Evolutionary conservation across 371 early-diverging fungal genomes (phyloP).

Genomic region (Apophysomyces elegans): DNA sequence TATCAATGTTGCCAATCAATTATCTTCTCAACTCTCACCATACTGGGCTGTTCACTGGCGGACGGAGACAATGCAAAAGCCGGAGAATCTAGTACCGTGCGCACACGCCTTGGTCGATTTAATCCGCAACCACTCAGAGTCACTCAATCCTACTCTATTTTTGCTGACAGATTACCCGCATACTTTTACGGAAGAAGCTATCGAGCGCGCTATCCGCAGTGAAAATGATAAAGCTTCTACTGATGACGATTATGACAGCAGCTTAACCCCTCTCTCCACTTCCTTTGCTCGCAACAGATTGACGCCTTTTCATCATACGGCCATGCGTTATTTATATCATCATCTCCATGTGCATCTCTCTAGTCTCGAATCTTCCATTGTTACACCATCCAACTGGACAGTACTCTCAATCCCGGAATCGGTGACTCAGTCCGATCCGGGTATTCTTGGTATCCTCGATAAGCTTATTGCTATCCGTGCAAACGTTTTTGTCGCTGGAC

Average conservation of each 20-base stretch:
- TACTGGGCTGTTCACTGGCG: conserved; percentile 47
- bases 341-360: conserved; percentile 29
- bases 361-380: conserved; percentile 17
- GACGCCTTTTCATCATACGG: conserved; percentile 30
- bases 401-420: conserved; percentile 22
- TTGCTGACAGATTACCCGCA: conserved; percentile 45
- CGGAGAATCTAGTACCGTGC: conserved; percentile 29
- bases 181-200: conserved; percentile 19
- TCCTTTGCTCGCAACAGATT: conserved; percentile 25
- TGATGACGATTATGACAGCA: not conserved
- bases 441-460: conserved; percentile 38
- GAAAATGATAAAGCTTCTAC: not conserved
- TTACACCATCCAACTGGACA: conserved; percentile 34
- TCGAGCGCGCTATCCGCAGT: conserved; percentile 16
- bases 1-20: conserved; percentile 17
- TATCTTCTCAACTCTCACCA: conserved; percentile 24
- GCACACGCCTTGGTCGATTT: conserved; percentile 26
- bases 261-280: conserved; percentile 22
- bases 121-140: conserved; percentile 8
- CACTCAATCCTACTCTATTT: conserved; percentile 23
- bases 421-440: conserved; percentile 20
- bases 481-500: conserved; percentile 34
- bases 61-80: conserved; percentile 32
- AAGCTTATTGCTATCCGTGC: conserved; percentile 41
- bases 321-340: conserved; percentile 33